Base-by-base conservation (phyloP, 345 rosid genomes). In the Pseudoturritis turrita region DNA sequence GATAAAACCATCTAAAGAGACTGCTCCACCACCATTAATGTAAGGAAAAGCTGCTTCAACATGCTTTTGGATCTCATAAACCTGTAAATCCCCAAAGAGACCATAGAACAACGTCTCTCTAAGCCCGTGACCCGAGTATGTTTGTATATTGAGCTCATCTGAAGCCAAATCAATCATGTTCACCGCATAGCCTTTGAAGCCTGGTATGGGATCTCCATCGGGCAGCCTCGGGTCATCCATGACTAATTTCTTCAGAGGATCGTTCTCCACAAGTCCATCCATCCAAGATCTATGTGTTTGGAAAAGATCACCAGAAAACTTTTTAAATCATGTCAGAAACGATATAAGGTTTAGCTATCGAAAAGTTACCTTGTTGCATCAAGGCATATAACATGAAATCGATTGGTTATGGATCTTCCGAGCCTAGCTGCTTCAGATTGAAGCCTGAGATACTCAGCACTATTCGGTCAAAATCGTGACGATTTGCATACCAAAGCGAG, bases 111-210 rank as follows among this genome's bases (percentile, higher is more conserved):
- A 58, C 0, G 92, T 87, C 68, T 88, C 89, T 55, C 91, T 80
- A 17, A 88, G 84, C 35, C 90, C 84, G 23, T 70, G 11, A 33
- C 89, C 88, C 0, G 67, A 14, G 0, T 14, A 0, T 15, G 86
- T 80, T 57, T 44, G 73, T 8, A 67, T 69, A 6, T 0, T 5
- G 6, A 78, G 15, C 57, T 82, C 67, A 33, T 37, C 66, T 2
- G n/a, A 5, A 26, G 58, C 83, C 52, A 87, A 3, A 19, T 80
- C 21, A 35, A 91, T 55, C 88, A 88, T 78, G 62, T 88, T 91
- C 19, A 86, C 96, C 0, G 88, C 97, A 66, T 86, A 84, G 17
- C 89, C 96, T 44, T 75, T 1, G 70, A 88, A 91, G 35, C 92
- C 96, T 0, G 66, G 71, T 23, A 87, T 77, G 5, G 26, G 43